These are phyloP conservation scores for Saccharomycopsis javanensis DNA, from an alignment of 805 yeast species.

Conservation along the genomic window DNA sequence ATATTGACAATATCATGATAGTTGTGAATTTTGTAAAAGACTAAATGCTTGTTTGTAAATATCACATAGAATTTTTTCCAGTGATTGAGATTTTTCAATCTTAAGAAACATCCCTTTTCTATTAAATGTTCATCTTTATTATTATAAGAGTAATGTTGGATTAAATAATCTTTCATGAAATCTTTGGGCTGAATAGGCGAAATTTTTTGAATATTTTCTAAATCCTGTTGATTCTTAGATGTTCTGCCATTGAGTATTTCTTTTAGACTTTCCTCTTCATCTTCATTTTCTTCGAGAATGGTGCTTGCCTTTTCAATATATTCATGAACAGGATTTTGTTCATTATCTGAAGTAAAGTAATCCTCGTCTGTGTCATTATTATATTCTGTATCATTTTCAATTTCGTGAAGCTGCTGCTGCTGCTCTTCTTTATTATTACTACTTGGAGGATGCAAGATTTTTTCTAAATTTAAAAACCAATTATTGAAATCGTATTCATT, in stretches of 20 bases:
- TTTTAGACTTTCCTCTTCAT: slow-evolving; percentile 10
- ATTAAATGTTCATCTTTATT: slow-evolving; percentile 29
- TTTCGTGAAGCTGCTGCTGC: background rate
- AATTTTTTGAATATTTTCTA: slow-evolving; percentile 12
- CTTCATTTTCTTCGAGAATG: slow-evolving; percentile 20
- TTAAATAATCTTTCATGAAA: slow-evolving; percentile 18
- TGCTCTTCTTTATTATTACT: background rate
- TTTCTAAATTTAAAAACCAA: slow-evolving; percentile 22
- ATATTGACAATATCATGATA: slow-evolving; percentile 19
- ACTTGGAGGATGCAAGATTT: slow-evolving; percentile 10
- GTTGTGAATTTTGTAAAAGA: slow-evolving; percentile 31
- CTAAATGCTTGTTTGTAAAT: slow-evolving; percentile 32
- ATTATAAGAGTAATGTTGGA: slow-evolving; percentile 16
- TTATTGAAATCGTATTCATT: slow-evolving; percentile 19
- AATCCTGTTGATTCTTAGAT: slow-evolving; percentile 19
- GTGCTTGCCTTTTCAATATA: slow-evolving; percentile 1
- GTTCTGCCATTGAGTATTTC: slow-evolving; percentile 11
- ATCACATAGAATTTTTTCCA: slow-evolving; percentile 38
- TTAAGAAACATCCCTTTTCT: slow-evolving; percentile 33
- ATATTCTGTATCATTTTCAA: background rate
- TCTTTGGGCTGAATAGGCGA: slow-evolving; percentile 7
- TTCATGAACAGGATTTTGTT: slow-evolving; percentile 9
- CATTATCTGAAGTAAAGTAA: slow-evolving; percentile 19
- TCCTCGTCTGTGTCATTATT: slow-evolving; percentile 7
- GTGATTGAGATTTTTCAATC: slow-evolving; percentile 37